Evolutionary conservation across 176 grass and related monocot genomes (phyloP).

Genomic region (Miscanthus lutarioriparius): DNA sequence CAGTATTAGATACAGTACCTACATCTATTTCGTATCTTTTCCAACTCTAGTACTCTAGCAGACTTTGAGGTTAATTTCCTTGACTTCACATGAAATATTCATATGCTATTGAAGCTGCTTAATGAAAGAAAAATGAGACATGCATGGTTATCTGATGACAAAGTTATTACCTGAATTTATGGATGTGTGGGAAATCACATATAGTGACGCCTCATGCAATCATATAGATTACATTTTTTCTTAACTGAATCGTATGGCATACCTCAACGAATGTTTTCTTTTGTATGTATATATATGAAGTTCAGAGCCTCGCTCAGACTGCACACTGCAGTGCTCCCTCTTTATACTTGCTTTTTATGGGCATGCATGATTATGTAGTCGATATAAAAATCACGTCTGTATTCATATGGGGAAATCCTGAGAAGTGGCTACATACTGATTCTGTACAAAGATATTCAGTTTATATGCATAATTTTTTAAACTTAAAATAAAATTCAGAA

Average conservation of each 20-base stretch:
- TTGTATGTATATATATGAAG: not conserved
- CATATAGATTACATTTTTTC: not conserved
- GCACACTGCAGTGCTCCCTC: not conserved
- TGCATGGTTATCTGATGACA: not conserved
- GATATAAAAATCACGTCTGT: not conserved
- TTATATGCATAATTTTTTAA: not conserved
- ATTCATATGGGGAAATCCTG: not conserved
- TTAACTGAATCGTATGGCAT: not conserved
- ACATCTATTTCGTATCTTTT: not conserved
- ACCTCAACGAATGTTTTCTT: not conserved
- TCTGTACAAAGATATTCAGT: not conserved
- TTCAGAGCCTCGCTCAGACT: not conserved
- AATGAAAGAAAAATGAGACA: not conserved
- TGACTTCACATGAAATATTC: constrained; percentile 33
- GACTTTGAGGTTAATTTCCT: not conserved
- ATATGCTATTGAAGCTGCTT: not conserved
- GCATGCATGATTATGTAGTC: not conserved
- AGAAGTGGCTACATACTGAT: too few species aligned
- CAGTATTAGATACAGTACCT: not conserved
- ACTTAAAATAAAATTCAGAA: not conserved
- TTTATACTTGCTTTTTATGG: not conserved
- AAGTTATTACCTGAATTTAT: constrained; percentile 14
- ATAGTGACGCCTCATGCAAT: not conserved
- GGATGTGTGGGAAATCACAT: not conserved
- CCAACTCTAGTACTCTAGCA: not conserved